phyloP scores from a whole-genome alignment of 2,329 filamentous ascomycete species.

The Aspergillus phoenicis region DNA sequence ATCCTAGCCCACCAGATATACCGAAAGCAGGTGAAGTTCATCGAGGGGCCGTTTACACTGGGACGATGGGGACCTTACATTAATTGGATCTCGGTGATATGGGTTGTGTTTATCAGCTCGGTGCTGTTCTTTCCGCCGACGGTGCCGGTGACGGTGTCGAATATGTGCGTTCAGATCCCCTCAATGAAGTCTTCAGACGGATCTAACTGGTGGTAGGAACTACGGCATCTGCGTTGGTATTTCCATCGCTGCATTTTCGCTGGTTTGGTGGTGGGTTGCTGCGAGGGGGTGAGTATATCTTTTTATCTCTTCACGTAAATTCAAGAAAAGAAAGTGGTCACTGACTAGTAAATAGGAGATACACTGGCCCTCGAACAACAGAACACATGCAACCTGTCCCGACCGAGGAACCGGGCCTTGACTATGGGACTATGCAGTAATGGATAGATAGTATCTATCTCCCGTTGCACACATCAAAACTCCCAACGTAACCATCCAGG shows the following conservation, averaged over 20 bases:
- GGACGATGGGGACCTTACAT: slow-evolving; percentile 58
- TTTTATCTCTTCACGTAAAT: background rate
- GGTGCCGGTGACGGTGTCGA: slow-evolving; percentile 50
- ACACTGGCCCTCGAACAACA: slow-evolving; percentile 61
- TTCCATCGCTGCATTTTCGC: slow-evolving; percentile 53
- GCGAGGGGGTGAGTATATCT: slow-evolving; percentile 40
- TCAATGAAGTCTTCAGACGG: too few relatives aligned
- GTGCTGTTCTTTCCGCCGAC: slow-evolving; percentile 59
- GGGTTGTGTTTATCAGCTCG: slow-evolving; percentile 65
- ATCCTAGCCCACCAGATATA: slow-evolving; percentile 62
- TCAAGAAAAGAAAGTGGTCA: background rate
- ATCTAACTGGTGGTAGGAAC: slow-evolving; percentile 39
- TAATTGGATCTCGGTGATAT: slow-evolving; percentile 60
- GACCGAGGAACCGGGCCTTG: slow-evolving; percentile 32
- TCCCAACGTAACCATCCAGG: background rate
- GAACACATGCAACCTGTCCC: slow-evolving; percentile 48
- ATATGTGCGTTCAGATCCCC: slow-evolving; percentile 45
- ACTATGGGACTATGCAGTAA: slow-evolving; percentile 22
- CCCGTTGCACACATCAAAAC: background rate
- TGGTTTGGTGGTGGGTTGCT: slow-evolving; percentile 52
- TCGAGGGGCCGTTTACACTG: slow-evolving; percentile 61
- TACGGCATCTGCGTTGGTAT: slow-evolving; percentile 51
- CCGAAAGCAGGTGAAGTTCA: slow-evolving; percentile 54
- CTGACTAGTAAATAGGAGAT: slow-evolving; percentile 46
- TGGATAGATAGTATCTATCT: too few relatives aligned